Conservation (phyloP, 495 filamentous ascomycete genomes). For the Polyplosphaeria fusca region DNA sequence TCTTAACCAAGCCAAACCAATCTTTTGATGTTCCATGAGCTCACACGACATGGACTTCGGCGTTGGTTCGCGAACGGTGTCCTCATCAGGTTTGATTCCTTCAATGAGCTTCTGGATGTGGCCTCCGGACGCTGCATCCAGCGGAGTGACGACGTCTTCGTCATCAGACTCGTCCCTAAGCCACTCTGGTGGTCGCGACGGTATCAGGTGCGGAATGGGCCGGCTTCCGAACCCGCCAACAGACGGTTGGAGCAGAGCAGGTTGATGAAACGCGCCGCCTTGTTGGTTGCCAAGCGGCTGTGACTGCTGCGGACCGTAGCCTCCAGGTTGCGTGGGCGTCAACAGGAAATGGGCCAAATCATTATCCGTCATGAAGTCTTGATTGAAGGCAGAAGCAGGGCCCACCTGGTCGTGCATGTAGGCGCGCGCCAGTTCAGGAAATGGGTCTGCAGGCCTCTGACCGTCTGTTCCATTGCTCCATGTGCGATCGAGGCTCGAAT, state of each 20-base stretch:
- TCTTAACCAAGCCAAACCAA: conserved; percentile 80
- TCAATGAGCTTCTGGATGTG: too few relatives aligned
- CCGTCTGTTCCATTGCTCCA: neutral
- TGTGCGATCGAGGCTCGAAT: neutral
- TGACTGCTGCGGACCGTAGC: neutral
- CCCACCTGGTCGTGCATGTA: neutral
- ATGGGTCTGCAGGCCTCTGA: conserved; percentile 4
- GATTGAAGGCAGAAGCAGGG: conserved; percentile 16
- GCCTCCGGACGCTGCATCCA: too few relatives aligned
- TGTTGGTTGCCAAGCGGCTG: too few relatives aligned
- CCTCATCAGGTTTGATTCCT: conserved; percentile 42
- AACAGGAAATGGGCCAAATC: conserved; percentile 17
- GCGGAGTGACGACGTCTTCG: conserved; percentile 34
- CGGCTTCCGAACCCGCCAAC: too few relatives aligned
- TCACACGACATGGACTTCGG: conserved; percentile 66
- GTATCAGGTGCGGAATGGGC: too few relatives aligned
- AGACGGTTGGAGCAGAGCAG: too few relatives aligned
- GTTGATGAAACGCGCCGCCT: too few relatives aligned
- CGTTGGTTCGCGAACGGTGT: conserved; percentile 47
- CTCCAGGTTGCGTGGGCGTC: neutral
- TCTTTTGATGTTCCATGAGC: conserved; percentile 78
- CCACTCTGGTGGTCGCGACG: neutral
- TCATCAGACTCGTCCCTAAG: conserved; percentile 8
- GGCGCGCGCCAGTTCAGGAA: conserved; percentile 4
- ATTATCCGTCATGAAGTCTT: conserved; percentile 12